Base-by-base conservation (phyloP, 139 green algal genomes). In the Coelastrella sp. region DNA sequence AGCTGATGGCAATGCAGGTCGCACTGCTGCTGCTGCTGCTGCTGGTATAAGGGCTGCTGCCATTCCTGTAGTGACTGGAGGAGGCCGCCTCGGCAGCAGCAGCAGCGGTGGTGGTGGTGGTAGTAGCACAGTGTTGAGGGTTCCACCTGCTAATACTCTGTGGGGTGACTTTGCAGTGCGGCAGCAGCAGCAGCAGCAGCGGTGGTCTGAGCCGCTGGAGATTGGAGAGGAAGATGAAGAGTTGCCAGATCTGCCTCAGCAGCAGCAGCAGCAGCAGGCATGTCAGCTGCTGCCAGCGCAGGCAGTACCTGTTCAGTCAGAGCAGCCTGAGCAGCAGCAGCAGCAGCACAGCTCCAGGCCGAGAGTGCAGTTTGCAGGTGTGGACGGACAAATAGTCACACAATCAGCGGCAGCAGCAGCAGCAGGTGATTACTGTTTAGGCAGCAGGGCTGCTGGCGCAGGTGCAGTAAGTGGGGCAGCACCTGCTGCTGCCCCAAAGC, bases 151-250 rank as follows among this genome's bases (percentile, higher is more conserved):
- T 20, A 22, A 68, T 85, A 57, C 57, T 6, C 13, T 87, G 64
- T 87, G 82, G 82, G 68, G 57, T 17, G 83, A 80, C 7, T 68
- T 80, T 71, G 83, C 82, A 11, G 57, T 87, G 54, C 19, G 10
- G 80, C 89, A 80, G 83, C 83, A 81, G 19, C 66, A 80, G 83
- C 83, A 80, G 82, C 80, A 59, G 64, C 82, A 87, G 82, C 82
- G 74, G 82, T 7, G 64, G 82, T 23, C 8, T 10, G 32, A 65
- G 23, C 64, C n/a, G 32, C 16, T 87, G 11, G 82, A 78, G 11
- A 16, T 75, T 20, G 20, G 59, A 57, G 80, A 86, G 17, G 80
- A 86, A 20, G 59, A 86, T 14, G 10, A 75, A 4, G 59, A 75
- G 3, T 4, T 66, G 58, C 47, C 58, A 2, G 14, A 58, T 10